Evolutionary conservation across 257 asterid genomes (phyloP).

Genomic region (Gardenia jasminoides): DNA sequence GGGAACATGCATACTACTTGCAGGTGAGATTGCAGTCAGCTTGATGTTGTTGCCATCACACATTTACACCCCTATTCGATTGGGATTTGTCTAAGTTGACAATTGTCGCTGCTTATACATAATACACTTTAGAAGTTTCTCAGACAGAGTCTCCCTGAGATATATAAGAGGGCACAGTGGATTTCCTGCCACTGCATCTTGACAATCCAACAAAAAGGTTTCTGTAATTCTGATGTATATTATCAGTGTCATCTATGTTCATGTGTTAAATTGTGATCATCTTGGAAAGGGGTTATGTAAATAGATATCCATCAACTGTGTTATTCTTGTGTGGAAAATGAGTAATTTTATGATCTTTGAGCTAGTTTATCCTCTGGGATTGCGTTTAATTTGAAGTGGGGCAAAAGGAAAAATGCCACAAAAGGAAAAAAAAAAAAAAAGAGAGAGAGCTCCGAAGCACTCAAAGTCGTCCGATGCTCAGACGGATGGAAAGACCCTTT

Average conservation of each 20-base stretch:
- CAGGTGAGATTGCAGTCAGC: too few species aligned
- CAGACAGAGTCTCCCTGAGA: not conserved
- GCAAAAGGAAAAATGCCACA: not conserved
- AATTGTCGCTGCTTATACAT: too few species aligned
- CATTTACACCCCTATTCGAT: too few species aligned
- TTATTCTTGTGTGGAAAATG: too few species aligned
- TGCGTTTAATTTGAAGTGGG: not conserved
- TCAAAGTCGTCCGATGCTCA: not conserved
- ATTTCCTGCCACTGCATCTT: not conserved
- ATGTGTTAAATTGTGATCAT: not conserved
- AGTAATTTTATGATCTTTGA: too few species aligned
- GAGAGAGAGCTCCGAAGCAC: constrained; percentile 9
- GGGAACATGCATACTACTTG: too few species aligned
- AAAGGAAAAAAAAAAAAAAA: not conserved
- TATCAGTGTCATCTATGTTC: not conserved
- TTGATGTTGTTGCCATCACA: too few species aligned
- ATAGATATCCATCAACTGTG: not conserved
- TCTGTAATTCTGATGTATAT: not conserved
- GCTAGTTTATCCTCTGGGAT: not conserved
- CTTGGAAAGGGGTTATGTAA: not conserved
- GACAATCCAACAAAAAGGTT: not conserved
- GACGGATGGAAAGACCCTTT: not conserved
- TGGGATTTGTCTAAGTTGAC: too few species aligned
- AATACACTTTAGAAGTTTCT: too few species aligned
- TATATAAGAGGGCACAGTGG: not conserved